A percentile compares a stretch with the other conserved stretches of the same genome.
These are phyloP conservation scores for Ceratobasidium sp. DNA, from an alignment of 1,284 basidiomycete species.

Conservation along the genomic window DNA sequence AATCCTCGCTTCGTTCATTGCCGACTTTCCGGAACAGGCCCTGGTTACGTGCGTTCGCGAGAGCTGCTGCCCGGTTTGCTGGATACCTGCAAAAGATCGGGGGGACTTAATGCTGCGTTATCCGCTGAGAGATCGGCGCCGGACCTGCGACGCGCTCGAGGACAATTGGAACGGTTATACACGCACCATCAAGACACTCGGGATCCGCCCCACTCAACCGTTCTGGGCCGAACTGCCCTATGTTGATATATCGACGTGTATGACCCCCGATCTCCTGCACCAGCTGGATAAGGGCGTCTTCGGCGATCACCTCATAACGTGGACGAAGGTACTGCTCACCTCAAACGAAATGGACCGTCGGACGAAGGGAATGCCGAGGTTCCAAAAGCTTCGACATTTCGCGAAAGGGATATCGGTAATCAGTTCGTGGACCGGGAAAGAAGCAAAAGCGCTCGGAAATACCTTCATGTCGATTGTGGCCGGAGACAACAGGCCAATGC, in stretches of 20 bases:
- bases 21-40: conserved; percentile 52
- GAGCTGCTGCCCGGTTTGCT: conserved; percentile 37
- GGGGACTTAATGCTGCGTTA: not conserved
- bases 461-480: conserved; percentile 21
- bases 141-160: not conserved
- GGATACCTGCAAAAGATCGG: not conserved
- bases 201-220: not conserved
- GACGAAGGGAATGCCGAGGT: conserved; percentile 36
- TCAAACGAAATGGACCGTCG: conserved; percentile 37
- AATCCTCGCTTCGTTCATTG: conserved; percentile 51
- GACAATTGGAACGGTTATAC: conserved; percentile 10
- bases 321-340: conserved; percentile 1
- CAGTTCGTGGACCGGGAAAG: conserved; percentile 46
- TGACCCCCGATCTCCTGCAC: conserved; percentile 56
- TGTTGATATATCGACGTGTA: conserved; percentile 41
- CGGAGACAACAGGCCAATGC: not conserved
- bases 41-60: conserved; percentile 45
- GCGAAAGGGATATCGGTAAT: conserved; percentile 23
- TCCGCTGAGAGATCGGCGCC: not conserved
- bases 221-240: not conserved
- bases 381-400: conserved; percentile 31
- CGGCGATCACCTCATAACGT: conserved; percentile 53
- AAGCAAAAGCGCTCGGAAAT: conserved; percentile 45
- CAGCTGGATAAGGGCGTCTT: conserved; percentile 58
- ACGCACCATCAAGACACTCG: not conserved